Conservation (phyloP, 495 filamentous ascomycete genomes). For the Aspergillus taichungensis region DNA sequence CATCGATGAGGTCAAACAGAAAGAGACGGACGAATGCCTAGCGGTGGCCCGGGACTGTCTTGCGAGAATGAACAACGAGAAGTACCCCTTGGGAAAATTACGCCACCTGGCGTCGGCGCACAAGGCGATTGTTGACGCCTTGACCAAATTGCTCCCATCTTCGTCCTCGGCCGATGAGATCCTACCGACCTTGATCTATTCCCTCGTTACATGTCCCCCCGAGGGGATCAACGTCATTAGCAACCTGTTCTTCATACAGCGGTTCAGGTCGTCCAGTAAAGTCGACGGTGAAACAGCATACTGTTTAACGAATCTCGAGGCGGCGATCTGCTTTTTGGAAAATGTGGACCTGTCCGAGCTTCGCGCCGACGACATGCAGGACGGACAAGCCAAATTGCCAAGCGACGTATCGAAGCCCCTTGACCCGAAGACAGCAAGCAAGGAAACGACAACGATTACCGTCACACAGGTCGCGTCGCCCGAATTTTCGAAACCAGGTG, state of each 20-base stretch:
- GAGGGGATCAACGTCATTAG: slow-evolving; percentile 85
- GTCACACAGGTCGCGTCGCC: slow-evolving; percentile 25
- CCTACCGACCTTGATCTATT: slow-evolving; percentile 91
- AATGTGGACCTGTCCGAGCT: slow-evolving; percentile 92
- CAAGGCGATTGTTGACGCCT: slow-evolving; percentile 87
- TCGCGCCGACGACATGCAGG: slow-evolving; percentile 64
- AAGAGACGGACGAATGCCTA: slow-evolving; percentile 63
- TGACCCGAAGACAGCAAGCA: slow-evolving; percentile 21
- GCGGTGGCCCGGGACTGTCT: slow-evolving; percentile 65
- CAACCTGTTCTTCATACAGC: slow-evolving; percentile 86
- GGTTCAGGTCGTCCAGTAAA: slow-evolving; percentile 79
- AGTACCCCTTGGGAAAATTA: slow-evolving; percentile 85
- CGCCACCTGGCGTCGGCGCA: slow-evolving; percentile 80
- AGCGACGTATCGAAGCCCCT: slow-evolving; percentile 46
- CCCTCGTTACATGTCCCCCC: slow-evolving; percentile 80
- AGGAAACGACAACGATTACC: slow-evolving; percentile 24
- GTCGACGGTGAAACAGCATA: slow-evolving; percentile 92
- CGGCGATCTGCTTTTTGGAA: slow-evolving; percentile 91
- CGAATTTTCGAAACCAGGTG: slow-evolving; percentile 25
- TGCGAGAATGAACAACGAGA: slow-evolving; percentile 74
- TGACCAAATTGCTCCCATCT: slow-evolving; percentile 64
- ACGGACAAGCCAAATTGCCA: slow-evolving; percentile 51
- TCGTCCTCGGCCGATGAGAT: slow-evolving; percentile 96
- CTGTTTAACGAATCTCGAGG: slow-evolving; percentile 92
- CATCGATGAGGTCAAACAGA: slow-evolving; percentile 51